Conservation (phyloP, 1,139 yeast species). For the Candida glucosophila region DNA sequence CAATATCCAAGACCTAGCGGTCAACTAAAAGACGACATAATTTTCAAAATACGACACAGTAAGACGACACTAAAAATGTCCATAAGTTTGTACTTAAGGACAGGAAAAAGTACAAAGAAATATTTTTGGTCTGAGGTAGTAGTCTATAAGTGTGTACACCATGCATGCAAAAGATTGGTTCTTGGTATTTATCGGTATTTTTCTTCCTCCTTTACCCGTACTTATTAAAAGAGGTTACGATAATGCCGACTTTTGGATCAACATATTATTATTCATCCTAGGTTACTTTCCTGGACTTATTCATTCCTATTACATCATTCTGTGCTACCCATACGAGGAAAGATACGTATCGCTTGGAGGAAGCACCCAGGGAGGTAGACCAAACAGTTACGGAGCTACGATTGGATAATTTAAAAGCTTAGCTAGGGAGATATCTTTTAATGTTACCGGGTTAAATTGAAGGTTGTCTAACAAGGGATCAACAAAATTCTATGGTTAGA, state of each 20-base stretch:
- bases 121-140: too few species aligned
- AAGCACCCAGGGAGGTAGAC: constrained; percentile 21
- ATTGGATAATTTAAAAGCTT: too few species aligned
- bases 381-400: constrained; percentile 21
- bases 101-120: too few species aligned
- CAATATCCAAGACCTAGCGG: not conserved
- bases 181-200: constrained; percentile 68
- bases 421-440: too few species aligned
- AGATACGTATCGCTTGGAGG: constrained; percentile 19
- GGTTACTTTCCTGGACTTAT: constrained; percentile 79
- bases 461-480: too few species aligned
- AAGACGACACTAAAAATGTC: too few species aligned
- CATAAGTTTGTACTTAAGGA: too few species aligned
- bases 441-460: too few species aligned
- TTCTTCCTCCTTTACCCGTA: constrained; percentile 80
- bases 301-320: constrained; percentile 55
- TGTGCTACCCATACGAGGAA: constrained; percentile 44
- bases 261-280: constrained; percentile 62
- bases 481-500: too few species aligned
- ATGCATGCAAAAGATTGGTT: constrained; percentile 76
- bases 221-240: constrained; percentile 66
- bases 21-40: not conserved
- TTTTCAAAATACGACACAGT: not conserved
- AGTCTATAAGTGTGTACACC: too few species aligned
- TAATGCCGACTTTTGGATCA: constrained; percentile 65